Evolutionary conservation across 345 rosid species (phyloP).

Genomic region (Adansonia digitata): DNA sequence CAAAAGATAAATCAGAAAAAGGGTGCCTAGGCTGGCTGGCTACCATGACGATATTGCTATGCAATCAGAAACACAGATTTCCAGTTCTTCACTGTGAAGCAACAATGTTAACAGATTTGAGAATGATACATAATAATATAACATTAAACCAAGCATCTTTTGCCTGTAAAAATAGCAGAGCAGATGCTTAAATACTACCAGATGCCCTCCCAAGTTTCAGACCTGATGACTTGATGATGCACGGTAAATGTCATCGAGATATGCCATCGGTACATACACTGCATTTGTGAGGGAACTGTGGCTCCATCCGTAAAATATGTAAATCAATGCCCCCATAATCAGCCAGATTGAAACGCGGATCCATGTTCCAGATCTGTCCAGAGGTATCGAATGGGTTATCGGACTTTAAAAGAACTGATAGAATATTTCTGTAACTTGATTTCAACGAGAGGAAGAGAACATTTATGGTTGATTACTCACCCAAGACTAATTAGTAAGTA

Average conservation of each 20-base stretch:
- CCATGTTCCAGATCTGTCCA: conserved; percentile 54
- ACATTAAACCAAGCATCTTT: neutral
- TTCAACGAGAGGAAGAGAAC: neutral
- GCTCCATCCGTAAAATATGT: conserved; percentile 45
- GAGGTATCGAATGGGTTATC: conserved; percentile 12
- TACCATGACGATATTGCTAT: neutral
- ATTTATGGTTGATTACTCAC: conserved; percentile 32
- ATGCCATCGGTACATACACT: conserved; percentile 33
- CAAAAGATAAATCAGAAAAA: neutral
- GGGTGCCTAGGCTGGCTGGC: neutral
- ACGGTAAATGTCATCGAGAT: conserved; percentile 31
- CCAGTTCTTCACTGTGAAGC: neutral
- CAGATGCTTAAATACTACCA: neutral
- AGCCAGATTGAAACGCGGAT: conserved; percentile 66
- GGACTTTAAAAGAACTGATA: neutral
- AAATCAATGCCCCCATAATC: conserved; percentile 45
- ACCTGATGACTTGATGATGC: conserved; percentile 26
- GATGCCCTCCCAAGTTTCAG: neutral
- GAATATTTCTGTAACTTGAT: neutral
- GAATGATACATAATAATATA: neutral
- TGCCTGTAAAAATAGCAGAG: too few relatives aligned
- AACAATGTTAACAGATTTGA: too few relatives aligned
- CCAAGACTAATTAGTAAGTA: conserved; percentile 57
- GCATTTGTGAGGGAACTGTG: conserved; percentile 49
- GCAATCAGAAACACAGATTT: neutral